Percentiles rank a stretch among this genome's conserved stretches.
Evolutionary conservation across 129 eudicot species (phyloP).

Genomic region (Heracleum sosnowskyi): DNA sequence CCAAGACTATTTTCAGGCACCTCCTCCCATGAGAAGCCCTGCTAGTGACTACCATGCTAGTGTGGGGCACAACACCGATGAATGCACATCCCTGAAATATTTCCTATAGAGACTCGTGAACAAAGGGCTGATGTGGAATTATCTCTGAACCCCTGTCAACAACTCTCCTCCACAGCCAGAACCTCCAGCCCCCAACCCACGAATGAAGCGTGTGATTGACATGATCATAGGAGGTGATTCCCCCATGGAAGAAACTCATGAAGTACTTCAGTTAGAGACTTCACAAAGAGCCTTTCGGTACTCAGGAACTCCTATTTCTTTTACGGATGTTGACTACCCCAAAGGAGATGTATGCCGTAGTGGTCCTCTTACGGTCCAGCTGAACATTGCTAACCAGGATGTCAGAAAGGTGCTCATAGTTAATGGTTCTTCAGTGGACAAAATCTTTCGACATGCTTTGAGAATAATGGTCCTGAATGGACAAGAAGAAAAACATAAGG

Average conservation of each 20-base stretch:
- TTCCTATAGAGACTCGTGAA: neutral
- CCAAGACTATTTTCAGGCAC: too few species aligned
- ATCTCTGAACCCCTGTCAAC: too few species aligned
- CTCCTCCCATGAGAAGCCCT: neutral
- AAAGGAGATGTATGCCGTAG: fast-evolving
- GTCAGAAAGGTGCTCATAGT: neutral
- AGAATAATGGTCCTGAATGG: neutral
- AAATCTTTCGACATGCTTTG: neutral
- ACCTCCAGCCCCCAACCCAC: too few species aligned
- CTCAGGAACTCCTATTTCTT: fast-evolving
- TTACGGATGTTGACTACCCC: neutral
- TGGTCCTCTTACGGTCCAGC: neutral
- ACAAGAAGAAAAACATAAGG: fast-evolving
- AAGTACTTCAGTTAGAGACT: too few species aligned
- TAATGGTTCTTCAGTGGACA: neutral
- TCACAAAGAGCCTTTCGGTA: neutral
- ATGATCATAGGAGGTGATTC: neutral
- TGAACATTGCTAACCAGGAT: neutral
- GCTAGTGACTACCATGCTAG: neutral
- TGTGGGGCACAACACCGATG: neutral
- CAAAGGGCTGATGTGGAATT: fast-evolving
- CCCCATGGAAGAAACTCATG: too few species aligned
- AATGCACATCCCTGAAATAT: neutral
- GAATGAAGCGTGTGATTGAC: neutral
- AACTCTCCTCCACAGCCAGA: too few species aligned